Conservation (phyloP, 2,329 filamentous ascomycete genomes). For the Neonectria coccinea region DNA sequence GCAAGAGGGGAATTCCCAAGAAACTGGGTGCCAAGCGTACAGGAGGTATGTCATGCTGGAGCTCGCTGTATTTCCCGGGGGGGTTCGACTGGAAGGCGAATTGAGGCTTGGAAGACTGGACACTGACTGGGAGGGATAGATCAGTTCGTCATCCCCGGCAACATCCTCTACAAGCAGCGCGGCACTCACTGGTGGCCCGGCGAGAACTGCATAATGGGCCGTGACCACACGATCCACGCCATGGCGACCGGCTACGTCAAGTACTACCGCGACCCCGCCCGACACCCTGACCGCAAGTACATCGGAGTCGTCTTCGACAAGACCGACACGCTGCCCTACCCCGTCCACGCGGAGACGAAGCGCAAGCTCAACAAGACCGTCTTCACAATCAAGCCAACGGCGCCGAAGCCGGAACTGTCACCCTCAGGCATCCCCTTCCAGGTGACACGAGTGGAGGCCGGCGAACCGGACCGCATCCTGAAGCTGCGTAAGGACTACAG, state of each 20-base stretch:
- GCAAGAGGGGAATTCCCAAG: conserved; percentile 74
- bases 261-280: conserved; percentile 90
- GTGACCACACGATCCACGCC: conserved; percentile 96
- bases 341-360: conserved; percentile 77
- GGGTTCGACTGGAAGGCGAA: background rate
- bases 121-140: conserved; percentile 61
- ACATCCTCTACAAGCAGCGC: conserved; percentile 97
- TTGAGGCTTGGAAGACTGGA: conserved; percentile 6
- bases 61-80: background rate
- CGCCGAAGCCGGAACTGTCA: conserved; percentile 55
- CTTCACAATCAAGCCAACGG: conserved; percentile 56
- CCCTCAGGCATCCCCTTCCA: conserved; percentile 64
- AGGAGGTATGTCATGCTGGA: conserved; percentile 71
- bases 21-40: conserved; percentile 95
- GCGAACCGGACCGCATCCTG: conserved; percentile 61
- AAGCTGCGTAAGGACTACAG: conserved; percentile 66
- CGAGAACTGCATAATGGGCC: conserved; percentile 94
- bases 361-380: conserved; percentile 81
- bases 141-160: conserved; percentile 93
- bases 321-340: conserved; percentile 81
- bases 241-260: conserved; percentile 90
- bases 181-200: conserved; percentile 95
- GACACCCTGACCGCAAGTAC: conserved; percentile 89
- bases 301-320: conserved; percentile 94
- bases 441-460: conserved; percentile 56